Conservation (phyloP, 139 green algal species). For the Closterium sp. region DNA sequence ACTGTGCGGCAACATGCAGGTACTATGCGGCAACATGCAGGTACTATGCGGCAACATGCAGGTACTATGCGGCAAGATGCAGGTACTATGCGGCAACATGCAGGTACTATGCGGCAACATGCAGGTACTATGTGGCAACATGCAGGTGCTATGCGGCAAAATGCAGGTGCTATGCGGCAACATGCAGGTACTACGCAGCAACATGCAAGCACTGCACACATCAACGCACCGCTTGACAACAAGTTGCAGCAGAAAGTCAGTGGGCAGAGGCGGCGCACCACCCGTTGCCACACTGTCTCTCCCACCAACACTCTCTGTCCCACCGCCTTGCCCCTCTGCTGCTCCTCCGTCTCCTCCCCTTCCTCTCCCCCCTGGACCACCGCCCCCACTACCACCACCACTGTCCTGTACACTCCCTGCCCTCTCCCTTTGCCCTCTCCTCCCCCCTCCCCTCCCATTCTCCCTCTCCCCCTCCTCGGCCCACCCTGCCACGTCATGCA, state of each 20-base stretch:
- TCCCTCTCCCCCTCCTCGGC: neutral
- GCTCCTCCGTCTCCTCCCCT: neutral
- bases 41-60: no score
- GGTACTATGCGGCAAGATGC: no score
- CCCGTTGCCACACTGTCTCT: neutral
- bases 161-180: neutral
- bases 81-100: no score
- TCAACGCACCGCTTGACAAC: neutral
- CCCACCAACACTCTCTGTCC: no score
- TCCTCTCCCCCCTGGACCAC: neutral
- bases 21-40: no score
- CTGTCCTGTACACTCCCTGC: neutral
- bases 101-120: no score
- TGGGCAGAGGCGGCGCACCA: neutral
- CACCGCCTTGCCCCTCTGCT: no score
- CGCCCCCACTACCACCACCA: neutral
- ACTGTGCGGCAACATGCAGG: no score
- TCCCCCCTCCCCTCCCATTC: neutral
- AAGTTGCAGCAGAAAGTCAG: neutral
- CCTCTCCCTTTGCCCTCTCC: neutral
- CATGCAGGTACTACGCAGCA: neutral
- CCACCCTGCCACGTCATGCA: neutral
- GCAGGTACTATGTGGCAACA: no score
- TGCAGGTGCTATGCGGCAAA: no score
- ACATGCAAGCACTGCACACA: neutral